phyloP scores from a whole-genome alignment of 441 rosid species.

The Bruguiera hainesii region DNA sequence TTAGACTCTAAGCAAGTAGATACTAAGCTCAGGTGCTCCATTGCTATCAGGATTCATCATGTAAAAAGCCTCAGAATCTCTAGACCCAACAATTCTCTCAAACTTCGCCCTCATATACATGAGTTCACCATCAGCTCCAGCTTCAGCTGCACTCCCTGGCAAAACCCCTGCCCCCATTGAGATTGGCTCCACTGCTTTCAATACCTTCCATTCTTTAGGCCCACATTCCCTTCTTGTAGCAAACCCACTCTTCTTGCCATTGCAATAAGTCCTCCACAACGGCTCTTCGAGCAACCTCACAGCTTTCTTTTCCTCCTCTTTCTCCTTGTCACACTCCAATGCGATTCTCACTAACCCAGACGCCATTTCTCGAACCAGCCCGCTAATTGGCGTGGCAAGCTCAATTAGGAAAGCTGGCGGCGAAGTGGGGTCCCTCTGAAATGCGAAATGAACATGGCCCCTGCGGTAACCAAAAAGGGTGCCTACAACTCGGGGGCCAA shows the following conservation, averaged over 20 bases:
- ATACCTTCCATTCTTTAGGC: conserved; percentile 59
- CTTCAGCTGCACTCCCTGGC: conserved; percentile 49
- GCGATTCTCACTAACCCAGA: conserved; percentile 93
- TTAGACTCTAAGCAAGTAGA: conserved; percentile 85
- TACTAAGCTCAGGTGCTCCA: conserved; percentile 96
- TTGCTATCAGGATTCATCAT: conserved; percentile 99
- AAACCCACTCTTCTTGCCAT: conserved; percentile 85
- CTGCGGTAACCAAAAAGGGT: conserved; percentile 85
- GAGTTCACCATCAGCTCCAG: conserved; percentile 46
- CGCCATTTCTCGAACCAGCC: conserved; percentile 89
- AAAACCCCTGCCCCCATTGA: conserved; percentile 98
- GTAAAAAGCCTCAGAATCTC: conserved; percentile 97
- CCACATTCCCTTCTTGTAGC: conserved; percentile 77
- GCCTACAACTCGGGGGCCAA: conserved; percentile 71
- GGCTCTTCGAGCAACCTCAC: conserved; percentile 81
- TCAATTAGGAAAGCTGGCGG: conserved; percentile 83
- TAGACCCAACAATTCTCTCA: conserved; percentile 86
- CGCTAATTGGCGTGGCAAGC: conserved; percentile 84
- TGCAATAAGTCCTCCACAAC: conserved; percentile 88
- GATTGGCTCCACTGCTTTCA: conserved; percentile 84
- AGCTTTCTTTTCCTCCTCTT: conserved; percentile 34
- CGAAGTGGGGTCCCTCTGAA: conserved; percentile 74
- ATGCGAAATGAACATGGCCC: conserved; percentile 90
- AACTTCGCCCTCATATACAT: conserved; percentile 98
- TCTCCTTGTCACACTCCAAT: conserved; percentile 73